Percentiles rank a stretch among this genome's conserved stretches.
These are phyloP conservation scores for Anthracocystis walkeri DNA, from an alignment of 1,284 basidiomycete species.

Conservation along the genomic window DNA sequence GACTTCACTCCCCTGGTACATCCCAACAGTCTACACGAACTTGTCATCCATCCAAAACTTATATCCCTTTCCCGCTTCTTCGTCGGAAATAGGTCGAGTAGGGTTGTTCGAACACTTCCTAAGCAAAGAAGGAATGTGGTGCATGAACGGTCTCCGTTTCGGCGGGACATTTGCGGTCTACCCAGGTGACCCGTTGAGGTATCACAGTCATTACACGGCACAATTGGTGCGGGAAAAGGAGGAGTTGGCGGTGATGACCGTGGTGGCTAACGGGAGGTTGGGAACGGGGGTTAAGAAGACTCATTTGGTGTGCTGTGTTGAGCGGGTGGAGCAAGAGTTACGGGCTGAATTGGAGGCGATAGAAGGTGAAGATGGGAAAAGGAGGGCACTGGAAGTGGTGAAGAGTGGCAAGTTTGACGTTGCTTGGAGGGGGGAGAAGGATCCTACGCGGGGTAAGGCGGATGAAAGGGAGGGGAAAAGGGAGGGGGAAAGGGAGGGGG, in stretches of 20 bases:
- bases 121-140: constrained; percentile 69
- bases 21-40: constrained; percentile 71
- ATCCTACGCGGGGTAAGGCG: not conserved
- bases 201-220: constrained; percentile 95
- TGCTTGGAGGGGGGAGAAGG: constrained; percentile 10
- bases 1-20: constrained; percentile 40
- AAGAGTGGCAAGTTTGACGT: constrained; percentile 15
- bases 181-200: constrained; percentile 94
- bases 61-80: constrained; percentile 80
- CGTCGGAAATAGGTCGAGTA: constrained; percentile 79
- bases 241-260: constrained; percentile 70
- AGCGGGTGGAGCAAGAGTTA: constrained; percentile 1
- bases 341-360: not conserved
- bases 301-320: constrained; percentile 81
- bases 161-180: constrained; percentile 96
- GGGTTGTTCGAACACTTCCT: constrained; percentile 84
- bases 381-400: not conserved
- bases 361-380: not conserved
- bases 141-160: constrained; percentile 88
- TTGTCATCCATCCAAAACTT: constrained; percentile 76
- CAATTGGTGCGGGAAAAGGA: constrained; percentile 28
- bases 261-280: constrained; percentile 92
- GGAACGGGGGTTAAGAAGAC: constrained; percentile 98
- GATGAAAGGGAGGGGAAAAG: not conserved
- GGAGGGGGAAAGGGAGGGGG: not conserved